Evolutionary conservation across 352 stramenopile genomes (phyloP), one percentile per base, ranked within the genome.

Genomic region (Pythium utonaiense): DNA sequence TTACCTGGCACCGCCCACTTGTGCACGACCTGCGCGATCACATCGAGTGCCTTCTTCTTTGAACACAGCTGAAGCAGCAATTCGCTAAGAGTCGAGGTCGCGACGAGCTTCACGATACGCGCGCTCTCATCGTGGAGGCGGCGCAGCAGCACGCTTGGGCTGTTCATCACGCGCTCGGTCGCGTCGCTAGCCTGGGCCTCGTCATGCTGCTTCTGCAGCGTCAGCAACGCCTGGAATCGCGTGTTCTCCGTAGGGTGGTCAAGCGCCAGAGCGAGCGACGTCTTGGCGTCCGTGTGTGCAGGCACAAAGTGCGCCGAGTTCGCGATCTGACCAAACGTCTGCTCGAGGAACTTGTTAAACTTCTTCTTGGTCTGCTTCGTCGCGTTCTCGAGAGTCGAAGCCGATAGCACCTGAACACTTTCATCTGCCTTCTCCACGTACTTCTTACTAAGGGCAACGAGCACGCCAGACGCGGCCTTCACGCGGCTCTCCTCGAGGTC

Each of bases 281-380:
- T 93, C 56, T 75, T 85, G n/a, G 78, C 78, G 48, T 88, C 74
- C 6, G 69, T 73, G 28, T 64, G 71, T 1, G 75, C 80, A 13
- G 81, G 80, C 51, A 93, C 59, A 64, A 91, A 93, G 57, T 90
- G 81, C 9, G 84, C 79, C 50, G 84, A 91, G 61, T 91, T 89
- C 4, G 84, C 71, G 8, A 93, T 70, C 36, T 80, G 79, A 19
- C 77, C 66, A 59, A 93, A 91, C 25, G 84, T 91, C 25, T 72
- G 69, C 19, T 74, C 71, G 13, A 93, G 33, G 57, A 93, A 93
- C 55, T 66, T 62, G 57, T 73, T 74, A n/a, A 88, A 53, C 24
- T 71, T 70, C 66, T 88, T 83, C 42, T 74, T 69, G 34, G 71
- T 63, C 42, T 86, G 79, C 27, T 75, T 82, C 3, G 61, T 60